These are phyloP conservation scores for Flaveria bidentis DNA, from an alignment of 129 eudicot species.

Conservation along the genomic window DNA sequence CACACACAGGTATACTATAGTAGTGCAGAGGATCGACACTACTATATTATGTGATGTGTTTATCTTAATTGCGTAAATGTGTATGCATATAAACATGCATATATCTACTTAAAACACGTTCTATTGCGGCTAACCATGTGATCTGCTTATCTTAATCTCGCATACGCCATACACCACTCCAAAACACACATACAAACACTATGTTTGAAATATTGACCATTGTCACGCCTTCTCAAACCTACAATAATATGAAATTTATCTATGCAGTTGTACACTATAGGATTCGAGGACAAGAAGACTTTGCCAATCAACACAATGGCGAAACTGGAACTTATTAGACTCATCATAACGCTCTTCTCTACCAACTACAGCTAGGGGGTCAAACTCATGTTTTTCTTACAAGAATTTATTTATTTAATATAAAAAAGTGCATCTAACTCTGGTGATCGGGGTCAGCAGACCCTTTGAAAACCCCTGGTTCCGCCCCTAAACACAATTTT, in stretches of 20 bases:
- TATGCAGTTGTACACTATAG: neutral
- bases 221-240: conserved; percentile 2
- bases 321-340: neutral
- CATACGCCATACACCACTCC: neutral
- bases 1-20: too few species aligned
- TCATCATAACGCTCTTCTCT: neutral
- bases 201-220: conserved; percentile 9
- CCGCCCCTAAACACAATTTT: neutral
- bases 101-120: neutral
- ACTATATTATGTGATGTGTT: too few species aligned
- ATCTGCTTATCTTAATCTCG: neutral
- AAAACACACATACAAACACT: too few species aligned
- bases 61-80: too few species aligned
- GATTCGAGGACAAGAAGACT: conserved; percentile 8
- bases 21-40: too few species aligned
- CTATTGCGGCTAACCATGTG: neutral
- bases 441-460: neutral
- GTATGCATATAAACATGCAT: neutral
- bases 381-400: neutral
- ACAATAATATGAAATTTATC: neutral
- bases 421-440: too few species aligned
- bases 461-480: too few species aligned
- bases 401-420: too few species aligned
- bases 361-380: neutral
- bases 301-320: conserved; percentile 9